Percentiles rank a stretch among this genome's conserved stretches.
These are phyloP conservation scores for Aurantiochytrium sp. DNA, from an alignment of 108 stramenopile genomes.

Conservation along the genomic window DNA sequence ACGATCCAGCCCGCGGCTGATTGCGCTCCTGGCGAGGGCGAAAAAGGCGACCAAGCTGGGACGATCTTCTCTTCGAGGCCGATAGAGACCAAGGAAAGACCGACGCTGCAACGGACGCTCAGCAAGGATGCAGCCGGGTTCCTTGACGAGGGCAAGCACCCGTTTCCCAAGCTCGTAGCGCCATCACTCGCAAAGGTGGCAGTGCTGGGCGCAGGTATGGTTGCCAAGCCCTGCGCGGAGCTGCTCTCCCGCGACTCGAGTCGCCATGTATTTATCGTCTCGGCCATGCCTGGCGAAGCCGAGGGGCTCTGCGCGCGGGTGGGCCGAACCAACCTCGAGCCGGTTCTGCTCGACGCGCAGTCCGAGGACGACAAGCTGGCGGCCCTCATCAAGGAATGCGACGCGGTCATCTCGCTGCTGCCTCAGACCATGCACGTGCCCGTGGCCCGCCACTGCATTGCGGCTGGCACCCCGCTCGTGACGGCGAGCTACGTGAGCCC, in stretches of 20 bases:
- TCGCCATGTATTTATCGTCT: conserved; percentile 60
- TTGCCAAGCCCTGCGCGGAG: conserved; percentile 66
- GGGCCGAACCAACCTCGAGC: not conserved
- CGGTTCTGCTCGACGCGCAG: not conserved
- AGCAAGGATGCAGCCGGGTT: not conserved
- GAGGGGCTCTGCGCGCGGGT: conserved; percentile 44
- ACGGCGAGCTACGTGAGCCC: conserved; percentile 75
- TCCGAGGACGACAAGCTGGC: not conserved
- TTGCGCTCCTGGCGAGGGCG: not conserved
- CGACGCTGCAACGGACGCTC: too few species aligned
- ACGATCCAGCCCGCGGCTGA: not conserved
- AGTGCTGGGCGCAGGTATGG: conserved; percentile 69
- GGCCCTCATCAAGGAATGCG: conserved; percentile 36
- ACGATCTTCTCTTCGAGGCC: not conserved
- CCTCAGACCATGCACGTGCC: conserved; percentile 72
- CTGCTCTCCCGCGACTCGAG: conserved; percentile 54
- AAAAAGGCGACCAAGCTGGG: not conserved
- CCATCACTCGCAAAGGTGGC: conserved; percentile 58
- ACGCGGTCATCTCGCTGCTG: conserved; percentile 74
- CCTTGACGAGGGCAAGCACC: not conserved
- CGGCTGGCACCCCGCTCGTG: conserved; percentile 56
- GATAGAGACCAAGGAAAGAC: too few species aligned
- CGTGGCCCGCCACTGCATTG: conserved; percentile 65
- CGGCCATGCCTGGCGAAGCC: conserved; percentile 61
- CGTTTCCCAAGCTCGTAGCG: not conserved